These are phyloP conservation scores for Gloeopeniophorella convolvens DNA, from an alignment of 768 basidiomycete species.

Conservation along the genomic window DNA sequence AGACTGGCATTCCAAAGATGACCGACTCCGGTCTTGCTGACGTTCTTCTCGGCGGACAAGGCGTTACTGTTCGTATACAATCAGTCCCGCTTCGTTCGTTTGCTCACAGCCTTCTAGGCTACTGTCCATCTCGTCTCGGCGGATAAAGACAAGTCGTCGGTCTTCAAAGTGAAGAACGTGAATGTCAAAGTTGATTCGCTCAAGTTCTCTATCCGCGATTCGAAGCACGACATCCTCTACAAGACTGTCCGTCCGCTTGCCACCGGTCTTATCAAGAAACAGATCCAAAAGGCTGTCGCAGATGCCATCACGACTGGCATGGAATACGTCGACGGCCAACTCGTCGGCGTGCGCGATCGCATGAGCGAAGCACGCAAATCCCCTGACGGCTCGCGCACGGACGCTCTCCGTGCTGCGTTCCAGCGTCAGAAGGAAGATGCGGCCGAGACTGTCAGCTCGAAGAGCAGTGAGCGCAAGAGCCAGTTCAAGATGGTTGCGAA, in stretches of 20 bases:
- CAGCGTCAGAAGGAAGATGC: slow-evolving; percentile 49
- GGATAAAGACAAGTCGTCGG: slow-evolving; percentile 56
- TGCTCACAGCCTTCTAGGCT: slow-evolving; percentile 28
- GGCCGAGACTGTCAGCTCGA: slow-evolving; percentile 30
- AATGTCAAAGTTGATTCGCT: slow-evolving; percentile 80
- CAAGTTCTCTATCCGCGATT: slow-evolving; percentile 86
- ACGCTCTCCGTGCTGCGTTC: slow-evolving; percentile 63
- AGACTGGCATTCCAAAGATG: slow-evolving; percentile 75
- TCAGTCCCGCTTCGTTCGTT: not conserved
- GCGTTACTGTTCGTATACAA: slow-evolving; percentile 49
- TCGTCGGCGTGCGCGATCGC: slow-evolving; percentile 78
- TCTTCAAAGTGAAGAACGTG: slow-evolving; percentile 68
- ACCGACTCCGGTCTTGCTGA: slow-evolving; percentile 82
- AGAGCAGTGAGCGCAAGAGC: slow-evolving; percentile 38
- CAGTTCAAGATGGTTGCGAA: slow-evolving; percentile 83
- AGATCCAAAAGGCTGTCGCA: slow-evolving; percentile 52
- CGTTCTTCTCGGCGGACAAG: slow-evolving; percentile 76
- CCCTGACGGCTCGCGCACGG: slow-evolving; percentile 30
- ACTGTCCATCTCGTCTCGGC: slow-evolving; percentile 56
- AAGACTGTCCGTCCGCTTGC: slow-evolving; percentile 77
- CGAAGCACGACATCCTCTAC: slow-evolving; percentile 86
- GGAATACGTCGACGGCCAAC: slow-evolving; percentile 84
- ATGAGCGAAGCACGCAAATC: slow-evolving; percentile 47
- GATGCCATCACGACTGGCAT: slow-evolving; percentile 73
- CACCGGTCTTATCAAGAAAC: slow-evolving; percentile 76